Evolutionary conservation across 768 basidiomycete genomes (phyloP).

Genomic region (Xerocomus brunneocitrinus): DNA sequence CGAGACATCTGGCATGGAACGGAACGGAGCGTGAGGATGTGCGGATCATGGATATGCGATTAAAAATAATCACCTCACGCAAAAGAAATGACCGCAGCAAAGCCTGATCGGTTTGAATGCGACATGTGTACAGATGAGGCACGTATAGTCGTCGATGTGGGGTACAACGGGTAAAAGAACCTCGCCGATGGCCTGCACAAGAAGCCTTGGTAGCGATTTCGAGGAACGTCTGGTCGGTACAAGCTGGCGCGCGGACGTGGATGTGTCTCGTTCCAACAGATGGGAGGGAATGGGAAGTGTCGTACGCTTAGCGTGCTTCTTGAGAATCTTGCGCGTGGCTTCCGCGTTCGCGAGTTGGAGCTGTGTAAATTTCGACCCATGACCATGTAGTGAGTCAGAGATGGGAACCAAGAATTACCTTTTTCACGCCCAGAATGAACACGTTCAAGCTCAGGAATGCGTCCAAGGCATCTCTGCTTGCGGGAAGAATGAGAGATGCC

Average conservation of each 20-base stretch:
- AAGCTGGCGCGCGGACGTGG: conserved; percentile 19
- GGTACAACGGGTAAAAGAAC: conserved; percentile 79
- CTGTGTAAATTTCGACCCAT: conserved; percentile 18
- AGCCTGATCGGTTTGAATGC: conserved; percentile 92
- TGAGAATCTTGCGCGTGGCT: conserved; percentile 88
- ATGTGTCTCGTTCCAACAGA: conserved; percentile 18
- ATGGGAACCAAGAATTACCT: conserved; percentile 39
- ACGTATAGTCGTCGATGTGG: conserved; percentile 78
- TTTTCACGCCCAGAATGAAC: conserved; percentile 76
- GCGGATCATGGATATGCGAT: neutral
- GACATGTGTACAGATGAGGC: conserved; percentile 82
- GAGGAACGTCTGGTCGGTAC: conserved; percentile 22
- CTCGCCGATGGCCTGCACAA: conserved; percentile 81
- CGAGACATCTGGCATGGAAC: conserved; percentile 50
- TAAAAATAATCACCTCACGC: conserved; percentile 45
- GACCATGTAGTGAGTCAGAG: neutral
- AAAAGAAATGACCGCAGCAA: conserved; percentile 74
- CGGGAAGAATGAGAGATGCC: conserved; percentile 50
- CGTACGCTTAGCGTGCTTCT: conserved; percentile 91
- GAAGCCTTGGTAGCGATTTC: conserved; percentile 51
- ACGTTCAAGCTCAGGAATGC: conserved; percentile 73
- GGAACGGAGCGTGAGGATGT: neutral
- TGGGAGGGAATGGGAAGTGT: conserved; percentile 59
- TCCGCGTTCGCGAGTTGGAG: conserved; percentile 83
- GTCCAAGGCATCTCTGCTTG: conserved; percentile 57